A percentile compares a stretch with the other conserved stretches of the same genome.
Evolutionary conservation across 352 stramenopile species (phyloP).

Genomic region (Phytopythium sindhum): DNA sequence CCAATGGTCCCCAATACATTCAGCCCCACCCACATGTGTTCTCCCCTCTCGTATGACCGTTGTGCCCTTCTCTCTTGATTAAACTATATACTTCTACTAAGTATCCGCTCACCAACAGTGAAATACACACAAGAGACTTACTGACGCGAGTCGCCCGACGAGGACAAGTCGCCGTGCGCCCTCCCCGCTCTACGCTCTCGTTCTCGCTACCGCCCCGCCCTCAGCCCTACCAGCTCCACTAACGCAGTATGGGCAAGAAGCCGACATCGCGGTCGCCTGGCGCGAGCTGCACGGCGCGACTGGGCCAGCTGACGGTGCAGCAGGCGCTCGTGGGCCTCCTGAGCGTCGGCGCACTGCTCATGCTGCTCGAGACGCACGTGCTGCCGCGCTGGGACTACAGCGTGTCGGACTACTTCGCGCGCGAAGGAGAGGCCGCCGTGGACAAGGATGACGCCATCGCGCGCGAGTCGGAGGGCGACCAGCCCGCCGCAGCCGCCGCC

Average conservation of each 20-base stretch:
- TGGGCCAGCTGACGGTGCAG: conserved; percentile 21
- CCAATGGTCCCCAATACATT: neutral
- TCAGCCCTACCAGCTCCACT: neutral
- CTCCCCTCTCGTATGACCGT: neutral
- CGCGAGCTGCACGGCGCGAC: conserved; percentile 2
- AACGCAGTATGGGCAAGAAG: conserved; percentile 1
- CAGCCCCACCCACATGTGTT: neutral
- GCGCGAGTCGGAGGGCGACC: neutral
- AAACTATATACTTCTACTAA: neutral
- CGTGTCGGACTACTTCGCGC: conserved; percentile 15
- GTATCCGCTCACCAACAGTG: neutral
- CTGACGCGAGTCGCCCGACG: too few relatives aligned
- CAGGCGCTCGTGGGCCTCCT: conserved; percentile 21
- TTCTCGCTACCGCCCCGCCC: too few relatives aligned
- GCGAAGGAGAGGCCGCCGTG: neutral
- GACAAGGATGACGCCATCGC: neutral
- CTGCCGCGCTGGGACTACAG: conserved; percentile 12
- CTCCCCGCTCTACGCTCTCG: too few relatives aligned
- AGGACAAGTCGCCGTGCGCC: too few relatives aligned
- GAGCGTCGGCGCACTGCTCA: conserved; percentile 18
- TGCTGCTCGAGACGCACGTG: conserved; percentile 17
- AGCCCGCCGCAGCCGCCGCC: neutral
- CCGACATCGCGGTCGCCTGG: neutral
- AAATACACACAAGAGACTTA: too few relatives aligned
- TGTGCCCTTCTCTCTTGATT: neutral